phyloP scores from a whole-genome alignment of 768 basidiomycete species.

The Russula emetica region DNA sequence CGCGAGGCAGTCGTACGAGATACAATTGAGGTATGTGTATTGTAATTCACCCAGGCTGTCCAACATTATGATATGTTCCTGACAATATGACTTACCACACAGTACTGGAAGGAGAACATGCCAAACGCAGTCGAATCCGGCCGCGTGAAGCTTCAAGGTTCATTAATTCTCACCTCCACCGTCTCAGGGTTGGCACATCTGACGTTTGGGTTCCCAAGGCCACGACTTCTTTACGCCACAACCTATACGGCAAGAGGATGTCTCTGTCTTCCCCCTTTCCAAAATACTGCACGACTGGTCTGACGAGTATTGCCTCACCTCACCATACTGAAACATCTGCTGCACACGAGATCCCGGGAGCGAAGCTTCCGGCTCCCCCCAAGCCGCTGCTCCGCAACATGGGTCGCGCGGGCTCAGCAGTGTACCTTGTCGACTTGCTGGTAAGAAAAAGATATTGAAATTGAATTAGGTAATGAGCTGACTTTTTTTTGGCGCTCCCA shows the following conservation, averaged over 20 bases:
- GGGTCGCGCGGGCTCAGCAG: slow-evolving; percentile 22
- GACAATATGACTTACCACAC: background rate
- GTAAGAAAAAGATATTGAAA: slow-evolving; percentile 11
- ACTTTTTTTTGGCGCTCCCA: background rate
- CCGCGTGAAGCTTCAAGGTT: slow-evolving; percentile 28
- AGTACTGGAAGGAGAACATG: slow-evolving; percentile 18
- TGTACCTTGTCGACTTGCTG: slow-evolving; percentile 27
- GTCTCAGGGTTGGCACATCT: background rate
- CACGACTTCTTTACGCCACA: slow-evolving; percentile 33
- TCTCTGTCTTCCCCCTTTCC: slow-evolving; percentile 32
- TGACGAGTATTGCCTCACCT: slow-evolving; percentile 32
- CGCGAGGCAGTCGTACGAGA: background rate
- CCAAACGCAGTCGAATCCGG: background rate
- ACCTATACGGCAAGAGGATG: slow-evolving; percentile 30
- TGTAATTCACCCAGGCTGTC: no score
- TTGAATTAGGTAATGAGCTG: background rate
- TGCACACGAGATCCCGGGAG: slow-evolving; percentile 22
- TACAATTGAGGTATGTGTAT: slow-evolving; percentile 1
- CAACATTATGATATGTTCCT: background rate
- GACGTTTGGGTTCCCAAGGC: slow-evolving; percentile 3
- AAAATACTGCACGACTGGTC: slow-evolving; percentile 37
- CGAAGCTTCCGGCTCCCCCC: slow-evolving; percentile 23
- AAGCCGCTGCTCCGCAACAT: slow-evolving; percentile 30
- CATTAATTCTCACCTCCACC: background rate
- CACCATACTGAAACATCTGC: slow-evolving; percentile 31